A percentile compares a stretch with the other conserved stretches of the same genome.
Conservation (phyloP, 2,329 filamentous ascomycete species). For the Thielaviopsis ethacetica region DNA sequence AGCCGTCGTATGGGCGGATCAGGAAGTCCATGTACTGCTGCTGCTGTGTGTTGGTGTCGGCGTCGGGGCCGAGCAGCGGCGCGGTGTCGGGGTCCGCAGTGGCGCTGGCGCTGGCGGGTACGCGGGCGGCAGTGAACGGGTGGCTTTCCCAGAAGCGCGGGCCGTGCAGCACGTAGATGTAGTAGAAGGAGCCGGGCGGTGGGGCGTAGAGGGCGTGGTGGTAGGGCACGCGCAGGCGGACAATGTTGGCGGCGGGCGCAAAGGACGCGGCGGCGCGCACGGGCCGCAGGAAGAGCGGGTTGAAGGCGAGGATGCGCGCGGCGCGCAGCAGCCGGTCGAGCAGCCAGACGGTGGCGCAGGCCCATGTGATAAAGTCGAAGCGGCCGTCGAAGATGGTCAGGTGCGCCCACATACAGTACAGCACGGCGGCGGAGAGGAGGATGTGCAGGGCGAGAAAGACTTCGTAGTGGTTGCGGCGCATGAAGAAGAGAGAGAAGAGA, state of each 20-base stretch:
- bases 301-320: conserved; percentile 25
- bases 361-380: conserved; percentile 34
- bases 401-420: conserved; percentile 36
- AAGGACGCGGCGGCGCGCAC: conserved; percentile 21
- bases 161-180: conserved; percentile 26
- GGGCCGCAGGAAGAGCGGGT: conserved; percentile 21
- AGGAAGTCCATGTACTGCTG: conserved; percentile 19
- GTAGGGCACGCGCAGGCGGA: conserved; percentile 25
- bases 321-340: conserved; percentile 31
- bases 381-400: conserved; percentile 34
- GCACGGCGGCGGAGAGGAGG: conserved; percentile 29
- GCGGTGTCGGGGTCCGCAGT: conserved; percentile 18
- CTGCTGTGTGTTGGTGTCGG: too few species aligned
- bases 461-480: conserved; percentile 37
- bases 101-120: conserved; percentile 4
- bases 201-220: conserved; percentile 20
- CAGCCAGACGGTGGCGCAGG: conserved; percentile 31
- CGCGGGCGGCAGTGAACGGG: conserved; percentile 29
- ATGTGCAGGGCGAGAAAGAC: conserved; percentile 34
- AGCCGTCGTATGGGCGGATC: conserved; percentile 29
- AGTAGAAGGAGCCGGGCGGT: conserved; percentile 28
- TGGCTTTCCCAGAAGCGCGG: conserved; percentile 31
- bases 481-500: conserved; percentile 31
- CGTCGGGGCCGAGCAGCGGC: conserved; percentile 18
- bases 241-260: conserved; percentile 23